A percentile compares a stretch with the other conserved stretches of the same genome.
phyloP scores from a whole-genome alignment of 176 grass and related monocot species.

The Ananas comosus region DNA sequence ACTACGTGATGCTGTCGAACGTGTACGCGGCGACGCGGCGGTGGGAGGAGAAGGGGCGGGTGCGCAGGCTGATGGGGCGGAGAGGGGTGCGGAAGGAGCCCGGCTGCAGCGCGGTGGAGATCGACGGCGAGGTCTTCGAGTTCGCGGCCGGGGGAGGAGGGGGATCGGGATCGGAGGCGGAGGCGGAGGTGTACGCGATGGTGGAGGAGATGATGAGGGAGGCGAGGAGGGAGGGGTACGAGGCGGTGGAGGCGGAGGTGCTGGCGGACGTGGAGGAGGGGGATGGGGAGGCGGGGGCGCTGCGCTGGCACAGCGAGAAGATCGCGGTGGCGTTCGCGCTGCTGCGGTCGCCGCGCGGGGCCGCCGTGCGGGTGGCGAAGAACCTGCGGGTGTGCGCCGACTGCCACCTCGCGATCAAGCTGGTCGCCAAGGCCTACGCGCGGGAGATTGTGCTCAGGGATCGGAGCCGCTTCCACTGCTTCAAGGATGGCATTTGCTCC shows the following conservation, averaged over 20 bases:
- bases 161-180: no score
- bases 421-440: slow-evolving; percentile 41
- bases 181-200: slow-evolving; percentile 44
- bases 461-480: slow-evolving; percentile 52
- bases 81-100: slow-evolving; percentile 55
- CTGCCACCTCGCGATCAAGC: slow-evolving; percentile 50
- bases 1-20: slow-evolving; percentile 63
- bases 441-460: slow-evolving; percentile 60
- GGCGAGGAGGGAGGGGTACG: slow-evolving; percentile 37
- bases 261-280: slow-evolving; percentile 61
- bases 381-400: slow-evolving; percentile 55
- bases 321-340: slow-evolving; percentile 49
- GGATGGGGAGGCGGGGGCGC: slow-evolving; percentile 53
- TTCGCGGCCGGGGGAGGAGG: slow-evolving; percentile 49
- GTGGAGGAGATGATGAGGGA: slow-evolving; percentile 62
- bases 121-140: slow-evolving; percentile 60
- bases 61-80: slow-evolving; percentile 50
- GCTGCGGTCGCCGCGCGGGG: slow-evolving; percentile 41
- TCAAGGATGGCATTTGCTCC: slow-evolving; percentile 48
- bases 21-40: slow-evolving; percentile 37
- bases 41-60: slow-evolving; percentile 55
- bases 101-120: slow-evolving; percentile 54
- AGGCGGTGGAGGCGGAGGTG: slow-evolving; percentile 37
- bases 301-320: slow-evolving; percentile 73
- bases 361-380: slow-evolving; percentile 46